phyloP scores from a whole-genome alignment of 352 stramenopile species.

The Phytophthora tentaculata region DNA sequence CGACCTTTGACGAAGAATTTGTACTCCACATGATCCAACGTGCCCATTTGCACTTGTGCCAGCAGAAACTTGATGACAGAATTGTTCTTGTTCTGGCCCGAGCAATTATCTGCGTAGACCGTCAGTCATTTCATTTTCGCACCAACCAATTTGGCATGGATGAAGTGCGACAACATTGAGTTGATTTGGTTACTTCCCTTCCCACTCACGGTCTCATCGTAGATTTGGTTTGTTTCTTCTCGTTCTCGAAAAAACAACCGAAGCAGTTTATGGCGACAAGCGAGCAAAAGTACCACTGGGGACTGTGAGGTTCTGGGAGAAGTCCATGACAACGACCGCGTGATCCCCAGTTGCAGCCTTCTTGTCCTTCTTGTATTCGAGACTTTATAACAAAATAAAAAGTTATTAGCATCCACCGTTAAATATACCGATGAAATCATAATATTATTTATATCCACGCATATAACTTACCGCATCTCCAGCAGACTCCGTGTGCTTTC shows the following conservation, averaged over 20 bases:
- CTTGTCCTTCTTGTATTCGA: conserved; percentile 17
- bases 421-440: conserved; percentile 2
- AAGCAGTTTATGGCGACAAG: conserved; percentile 16
- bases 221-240: conserved; percentile 17
- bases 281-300: conserved; percentile 28
- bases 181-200: too few species aligned
- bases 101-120: too few species aligned
- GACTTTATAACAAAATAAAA: conserved; percentile 1
- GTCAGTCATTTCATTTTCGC: not conserved
- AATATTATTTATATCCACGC: conserved; percentile 9
- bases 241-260: conserved; percentile 25
- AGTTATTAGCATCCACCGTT: not conserved
- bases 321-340: conserved; percentile 28
- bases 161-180: too few species aligned
- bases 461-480: conserved; percentile 15
- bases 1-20: conserved; percentile 34
- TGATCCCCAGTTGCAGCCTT: not conserved
- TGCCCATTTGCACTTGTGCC: too few species aligned
- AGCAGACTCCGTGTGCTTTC: conserved; percentile 6
- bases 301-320: too few species aligned
- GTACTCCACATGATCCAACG: too few species aligned
- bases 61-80: too few species aligned
- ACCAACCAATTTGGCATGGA: not conserved
- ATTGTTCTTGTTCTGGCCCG: too few species aligned
- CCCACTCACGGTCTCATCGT: conserved; percentile 15